Base-by-base conservation (phyloP, 2,329 filamentous ascomycete species). In the Dothistroma pini region DNA sequence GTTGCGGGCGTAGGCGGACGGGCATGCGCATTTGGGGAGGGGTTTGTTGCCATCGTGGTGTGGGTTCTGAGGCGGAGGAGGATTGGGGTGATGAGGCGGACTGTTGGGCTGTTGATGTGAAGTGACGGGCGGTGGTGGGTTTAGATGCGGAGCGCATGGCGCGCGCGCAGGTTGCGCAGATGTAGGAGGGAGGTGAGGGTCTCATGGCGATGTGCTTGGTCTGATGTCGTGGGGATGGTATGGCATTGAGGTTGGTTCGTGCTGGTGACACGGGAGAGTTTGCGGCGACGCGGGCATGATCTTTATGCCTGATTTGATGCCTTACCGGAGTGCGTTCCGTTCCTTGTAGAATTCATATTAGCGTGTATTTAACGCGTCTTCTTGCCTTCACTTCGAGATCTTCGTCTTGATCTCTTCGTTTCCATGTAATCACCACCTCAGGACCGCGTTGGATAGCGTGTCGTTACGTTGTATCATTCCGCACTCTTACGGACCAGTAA, bases 1-100 rank as follows among this genome's bases (percentile, higher is more conserved):
- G 72, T 79, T 81, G 66, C 78, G 82, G 77, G 79, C 86, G 74
- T 81, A 83, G 67, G 77, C 87, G 79, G 57, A 78, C 73, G 22
- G 80, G 79, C 57, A 80, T 80, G 54, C 72, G 65, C 78, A 82
- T 80, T 22, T 74, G 73, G 22, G 72, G 71, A 4, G 81, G 81
- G 47, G 80, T 82, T 63, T 79, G 75, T 62, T 78, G 73, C 81
- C 81, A 83, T 74, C 81, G 74, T n/a, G 80, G 80, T 19, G 72
- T 35, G 21, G 71, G 58, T 49, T 60, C 61, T 64, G 16, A 71
- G 67, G 56, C 57, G 57, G 63, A 21, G 53, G 70, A 69, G 32
- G 19, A 19, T 11, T 16, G 7, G 41, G 35, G 34, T 58, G 54
- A n/a, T 44, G 22, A 31, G 68, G 72, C 68, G 34, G 50, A 32